Percentiles rank a stretch among this genome's conserved stretches.
Evolutionary conservation across 129 eudicot species (phyloP).

Genomic region (Daucus carota): DH1_v3.0 NC_030389.2:43229501-43230000

Average conservation of each 20-base stretch:
- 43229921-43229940: too few relatives aligned
- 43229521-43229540: background rate
- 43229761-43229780: constrained; percentile 38
- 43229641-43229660: constrained; percentile 94
- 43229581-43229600: background rate
- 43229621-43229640: constrained; percentile 69
- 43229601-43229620: constrained; percentile 55
- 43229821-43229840: constrained; percentile 11
- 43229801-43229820: constrained; percentile 59
- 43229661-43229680: constrained; percentile 70
- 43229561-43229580: background rate
- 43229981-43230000: background rate
- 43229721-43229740: constrained; percentile 46
- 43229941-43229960: too few relatives aligned
- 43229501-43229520: background rate
- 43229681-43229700: constrained; percentile 22
- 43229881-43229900: too few relatives aligned
- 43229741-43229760: constrained; percentile 27
- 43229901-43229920: too few relatives aligned
- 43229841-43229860: background rate
- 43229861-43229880: background rate
- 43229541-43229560: background rate
- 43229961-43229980: too few relatives aligned
- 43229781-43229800: constrained; percentile 46
- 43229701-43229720: constrained; percentile 38